Conservation (phyloP, 768 basidiomycete species). For the Naematelia encephala region DNA sequence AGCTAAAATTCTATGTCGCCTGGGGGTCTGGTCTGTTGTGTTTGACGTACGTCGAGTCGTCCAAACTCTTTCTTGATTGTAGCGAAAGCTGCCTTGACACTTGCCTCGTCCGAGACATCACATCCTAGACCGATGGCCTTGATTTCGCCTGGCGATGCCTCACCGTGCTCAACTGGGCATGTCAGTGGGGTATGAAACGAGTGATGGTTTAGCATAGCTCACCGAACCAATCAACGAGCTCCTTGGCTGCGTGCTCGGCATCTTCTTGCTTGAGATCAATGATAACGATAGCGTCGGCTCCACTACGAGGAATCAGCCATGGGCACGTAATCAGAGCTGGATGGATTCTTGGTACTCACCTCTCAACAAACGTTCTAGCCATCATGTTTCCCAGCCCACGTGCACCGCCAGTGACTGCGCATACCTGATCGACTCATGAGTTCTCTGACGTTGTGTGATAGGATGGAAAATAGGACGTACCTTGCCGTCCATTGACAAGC, state of each 20-base stretch:
- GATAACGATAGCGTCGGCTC: slow-evolving; percentile 74
- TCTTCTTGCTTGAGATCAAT: slow-evolving; percentile 75
- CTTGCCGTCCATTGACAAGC: slow-evolving; percentile 63
- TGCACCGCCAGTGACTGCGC: slow-evolving; percentile 89
- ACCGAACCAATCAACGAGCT: slow-evolving; percentile 62
- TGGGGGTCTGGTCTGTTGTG: neutral
- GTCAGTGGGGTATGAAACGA: slow-evolving; percentile 9
- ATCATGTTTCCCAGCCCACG: slow-evolving; percentile 87
- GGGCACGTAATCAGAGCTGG: neutral
- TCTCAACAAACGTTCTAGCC: slow-evolving; percentile 82
- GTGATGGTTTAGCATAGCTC: too few species aligned
- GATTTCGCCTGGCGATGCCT: slow-evolving; percentile 59
- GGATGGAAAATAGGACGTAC: neutral
- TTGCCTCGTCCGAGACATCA: slow-evolving; percentile 78
- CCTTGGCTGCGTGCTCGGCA: slow-evolving; percentile 64
- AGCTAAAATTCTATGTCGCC: too few species aligned
- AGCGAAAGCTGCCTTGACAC: slow-evolving; percentile 70
- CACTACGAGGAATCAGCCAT: slow-evolving; percentile 54
- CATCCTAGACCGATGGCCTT: slow-evolving; percentile 74
- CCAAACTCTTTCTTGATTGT: slow-evolving; percentile 58
- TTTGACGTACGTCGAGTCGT: slow-evolving; percentile 39
- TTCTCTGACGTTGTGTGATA: too few species aligned
- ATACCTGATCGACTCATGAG: slow-evolving; percentile 59
- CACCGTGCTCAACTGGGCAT: slow-evolving; percentile 53
- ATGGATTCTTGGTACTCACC: slow-evolving; percentile 55